A percentile compares a stretch with the other conserved stretches of the same genome.
Conservation (phyloP, 768 basidiomycete genomes). For the Mrakia blollopis region DNA sequence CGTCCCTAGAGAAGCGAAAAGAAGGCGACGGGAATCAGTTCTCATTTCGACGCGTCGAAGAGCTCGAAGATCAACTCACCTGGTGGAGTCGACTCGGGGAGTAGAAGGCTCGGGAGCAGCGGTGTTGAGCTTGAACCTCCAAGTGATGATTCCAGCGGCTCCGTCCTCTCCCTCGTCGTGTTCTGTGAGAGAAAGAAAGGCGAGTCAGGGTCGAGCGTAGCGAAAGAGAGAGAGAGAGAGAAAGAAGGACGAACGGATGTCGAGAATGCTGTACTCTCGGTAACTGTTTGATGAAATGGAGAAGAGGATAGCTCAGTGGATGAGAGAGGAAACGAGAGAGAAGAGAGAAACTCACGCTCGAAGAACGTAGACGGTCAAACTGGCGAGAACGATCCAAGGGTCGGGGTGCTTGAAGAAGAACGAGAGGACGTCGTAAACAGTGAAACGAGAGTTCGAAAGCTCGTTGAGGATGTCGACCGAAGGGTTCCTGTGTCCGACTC, state of each 20-base stretch:
- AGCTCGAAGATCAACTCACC: no score
- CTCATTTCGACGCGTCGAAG: no score
- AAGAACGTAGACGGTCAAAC: conserved; percentile 39
- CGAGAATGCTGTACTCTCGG: conserved; percentile 82
- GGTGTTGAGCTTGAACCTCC: conserved; percentile 92
- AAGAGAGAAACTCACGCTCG: neutral
- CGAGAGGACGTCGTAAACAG: conserved; percentile 93
- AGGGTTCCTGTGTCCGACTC: conserved; percentile 60
- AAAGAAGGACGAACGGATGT: conserved; percentile 48
- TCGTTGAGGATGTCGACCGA: conserved; percentile 82
- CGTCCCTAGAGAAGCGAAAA: conserved; percentile 45
- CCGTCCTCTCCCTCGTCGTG: conserved; percentile 85
- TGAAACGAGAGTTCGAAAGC: conserved; percentile 91
- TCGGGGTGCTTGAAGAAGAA: conserved; percentile 89
- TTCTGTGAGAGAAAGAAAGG: conserved; percentile 49
- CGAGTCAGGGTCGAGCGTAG: neutral
- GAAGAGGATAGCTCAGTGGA: conserved; percentile 57
- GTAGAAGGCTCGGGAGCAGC: conserved; percentile 53
- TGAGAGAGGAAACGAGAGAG: neutral
- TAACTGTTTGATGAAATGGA: conserved; percentile 52
- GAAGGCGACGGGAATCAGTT: no score
- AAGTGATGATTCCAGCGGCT: conserved; percentile 79
- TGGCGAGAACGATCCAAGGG: conserved; percentile 74
- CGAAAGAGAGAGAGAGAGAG: neutral
- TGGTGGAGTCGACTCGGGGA: conserved; percentile 46